Evolutionary conservation across 1,139 yeast species (phyloP).

Genomic region (Yamadazyma dendronema): DNA sequence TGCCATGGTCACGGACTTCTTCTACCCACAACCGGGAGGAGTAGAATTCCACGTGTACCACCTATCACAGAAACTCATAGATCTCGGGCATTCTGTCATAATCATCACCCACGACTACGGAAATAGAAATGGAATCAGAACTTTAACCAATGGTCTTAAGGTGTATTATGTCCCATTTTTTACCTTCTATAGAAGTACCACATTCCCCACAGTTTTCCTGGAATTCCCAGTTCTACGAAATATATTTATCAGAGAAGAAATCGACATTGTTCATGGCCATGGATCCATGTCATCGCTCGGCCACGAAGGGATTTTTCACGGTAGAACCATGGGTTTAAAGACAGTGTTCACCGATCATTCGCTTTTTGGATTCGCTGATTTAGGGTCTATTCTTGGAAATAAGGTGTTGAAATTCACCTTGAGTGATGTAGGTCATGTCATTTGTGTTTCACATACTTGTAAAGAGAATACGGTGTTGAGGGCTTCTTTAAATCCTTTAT

Average conservation of each 20-base stretch:
- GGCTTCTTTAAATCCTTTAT: conserved; percentile 74
- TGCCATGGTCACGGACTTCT: conserved; percentile 94
- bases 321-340: conserved; percentile 85
- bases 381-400: conserved; percentile 81
- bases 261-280: conserved; percentile 93
- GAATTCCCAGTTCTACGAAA: conserved; percentile 84
- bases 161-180: conserved; percentile 88
- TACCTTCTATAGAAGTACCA: conserved; percentile 76
- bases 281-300: conserved; percentile 86
- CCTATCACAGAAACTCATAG: conserved; percentile 68
- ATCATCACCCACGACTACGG: conserved; percentile 89
- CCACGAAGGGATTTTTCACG: conserved; percentile 89
- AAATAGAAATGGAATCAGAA: conserved; percentile 75
- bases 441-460: conserved; percentile 95
- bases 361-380: conserved; percentile 87
- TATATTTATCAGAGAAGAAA: conserved; percentile 78
- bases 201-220: conserved; percentile 86
- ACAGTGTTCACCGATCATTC: conserved; percentile 97
- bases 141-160: conserved; percentile 84
- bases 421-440: conserved; percentile 86
- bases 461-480: conserved; percentile 92
- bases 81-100: conserved; percentile 87
- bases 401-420: conserved; percentile 80
- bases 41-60: conserved; percentile 95
- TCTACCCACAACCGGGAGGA: conserved; percentile 98